Percentiles rank a stretch among this genome's conserved stretches.
These are phyloP conservation scores for Pterula multifida DNA, from an alignment of 1,284 basidiomycete genomes.

Conservation along the genomic window DNA sequence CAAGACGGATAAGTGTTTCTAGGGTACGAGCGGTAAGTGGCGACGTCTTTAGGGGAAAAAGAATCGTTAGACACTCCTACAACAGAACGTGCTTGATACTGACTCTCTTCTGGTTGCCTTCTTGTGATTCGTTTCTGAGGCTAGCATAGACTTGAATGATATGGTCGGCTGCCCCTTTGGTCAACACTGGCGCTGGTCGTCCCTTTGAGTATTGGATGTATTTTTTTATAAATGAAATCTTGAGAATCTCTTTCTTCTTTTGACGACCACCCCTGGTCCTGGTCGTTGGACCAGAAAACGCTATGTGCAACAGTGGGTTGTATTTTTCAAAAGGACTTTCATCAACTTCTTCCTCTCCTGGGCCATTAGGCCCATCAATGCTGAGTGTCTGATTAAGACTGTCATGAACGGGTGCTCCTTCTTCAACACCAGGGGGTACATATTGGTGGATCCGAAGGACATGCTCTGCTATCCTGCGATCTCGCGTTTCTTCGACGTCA, in stretches of 20 bases:
- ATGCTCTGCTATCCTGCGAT: conserved; percentile 94
- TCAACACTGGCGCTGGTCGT: conserved; percentile 74
- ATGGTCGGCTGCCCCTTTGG: conserved; percentile 88
- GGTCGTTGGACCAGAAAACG: conserved; percentile 45
- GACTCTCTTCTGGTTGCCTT: conserved; percentile 84
- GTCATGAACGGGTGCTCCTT: conserved; percentile 84
- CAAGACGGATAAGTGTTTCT: conserved; percentile 95
- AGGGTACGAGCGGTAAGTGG: conserved; percentile 97
- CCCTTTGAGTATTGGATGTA: conserved; percentile 98
- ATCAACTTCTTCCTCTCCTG: conserved; percentile 51
- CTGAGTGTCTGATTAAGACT: conserved; percentile 80
- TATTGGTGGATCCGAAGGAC: conserved; percentile 97
- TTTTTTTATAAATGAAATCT: conserved; percentile 94
- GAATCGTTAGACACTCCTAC: conserved; percentile 6
- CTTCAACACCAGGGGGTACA: conserved; percentile 91
- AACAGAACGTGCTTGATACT: conserved; percentile 13
- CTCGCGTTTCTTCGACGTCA: conserved; percentile 91
- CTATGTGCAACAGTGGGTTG: conserved; percentile 91
- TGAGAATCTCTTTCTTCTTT: conserved; percentile 78
- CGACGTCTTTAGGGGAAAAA: conserved; percentile 68
- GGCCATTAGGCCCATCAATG: conserved; percentile 62
- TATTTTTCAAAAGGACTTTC: conserved; percentile 91
- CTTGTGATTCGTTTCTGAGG: conserved; percentile 86
- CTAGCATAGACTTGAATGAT: conserved; percentile 91
- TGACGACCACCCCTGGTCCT: conserved; percentile 45